A percentile compares a stretch with the other conserved stretches of the same genome.
These are phyloP conservation scores for Nemania abortiva DNA, from an alignment of 2,329 filamentous ascomycete genomes.

Conservation along the genomic window DNA sequence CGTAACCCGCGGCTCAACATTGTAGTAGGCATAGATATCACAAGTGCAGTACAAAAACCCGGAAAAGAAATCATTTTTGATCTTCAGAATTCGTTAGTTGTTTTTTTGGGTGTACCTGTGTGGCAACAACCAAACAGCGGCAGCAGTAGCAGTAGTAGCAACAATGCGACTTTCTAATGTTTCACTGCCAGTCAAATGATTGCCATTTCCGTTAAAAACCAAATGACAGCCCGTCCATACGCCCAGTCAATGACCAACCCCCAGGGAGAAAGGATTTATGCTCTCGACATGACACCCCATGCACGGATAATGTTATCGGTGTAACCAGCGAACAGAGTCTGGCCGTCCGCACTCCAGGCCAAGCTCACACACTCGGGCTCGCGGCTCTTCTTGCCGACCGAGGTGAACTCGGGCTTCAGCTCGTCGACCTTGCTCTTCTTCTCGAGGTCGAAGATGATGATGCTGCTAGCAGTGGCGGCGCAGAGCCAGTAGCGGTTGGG, in stretches of 20 bases:
- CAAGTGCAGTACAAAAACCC: constrained; percentile 4
- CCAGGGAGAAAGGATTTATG: constrained; percentile 63
- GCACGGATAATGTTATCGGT: constrained; percentile 99
- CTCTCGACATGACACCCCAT: constrained; percentile 97
- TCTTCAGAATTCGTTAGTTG: constrained; percentile 50
- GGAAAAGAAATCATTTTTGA: constrained; percentile 32
- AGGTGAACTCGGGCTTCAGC: constrained; percentile 97
- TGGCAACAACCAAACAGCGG: constrained; percentile 46
- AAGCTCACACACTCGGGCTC: constrained; percentile 98
- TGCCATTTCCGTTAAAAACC: constrained; percentile 52
- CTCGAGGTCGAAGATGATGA: constrained; percentile 99
- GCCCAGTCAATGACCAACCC: constrained; percentile 53
- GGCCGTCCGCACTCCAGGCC: constrained; percentile 97
- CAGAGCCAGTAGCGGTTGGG: constrained; percentile 99
- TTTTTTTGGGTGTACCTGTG: constrained; percentile 47
- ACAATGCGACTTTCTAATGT: constrained; percentile 44
- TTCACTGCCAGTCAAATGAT: constrained; percentile 48
- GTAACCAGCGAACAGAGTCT: constrained; percentile 99
- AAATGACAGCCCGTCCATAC: constrained; percentile 53
- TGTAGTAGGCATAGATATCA: constrained; percentile 24
- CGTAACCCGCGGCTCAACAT: not conserved
- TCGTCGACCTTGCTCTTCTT: constrained; percentile 99
- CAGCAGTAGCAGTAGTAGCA: constrained; percentile 32
- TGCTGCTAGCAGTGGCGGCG: constrained; percentile 95
- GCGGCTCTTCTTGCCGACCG: constrained; percentile 98